Conservation (phyloP, 257 asterid genomes). For the Eucommia ulmoides region DNA sequence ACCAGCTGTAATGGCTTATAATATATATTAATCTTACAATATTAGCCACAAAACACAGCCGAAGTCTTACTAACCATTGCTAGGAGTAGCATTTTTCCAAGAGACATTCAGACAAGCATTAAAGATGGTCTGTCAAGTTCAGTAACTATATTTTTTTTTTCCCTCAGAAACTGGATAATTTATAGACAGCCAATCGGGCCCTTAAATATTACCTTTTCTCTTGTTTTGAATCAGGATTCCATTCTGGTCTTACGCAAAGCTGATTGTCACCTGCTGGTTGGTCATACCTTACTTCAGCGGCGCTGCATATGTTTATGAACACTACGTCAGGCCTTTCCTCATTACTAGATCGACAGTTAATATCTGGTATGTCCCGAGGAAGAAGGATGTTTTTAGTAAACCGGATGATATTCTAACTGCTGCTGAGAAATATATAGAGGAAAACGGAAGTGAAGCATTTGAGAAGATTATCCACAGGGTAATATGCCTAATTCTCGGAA, state of each 20-base stretch:
- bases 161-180: too few species aligned
- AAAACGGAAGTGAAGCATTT: constrained; percentile 63
- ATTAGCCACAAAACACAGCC: too few species aligned
- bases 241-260: constrained; percentile 86
- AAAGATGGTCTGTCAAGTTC: too few species aligned
- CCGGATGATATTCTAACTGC: constrained; percentile 75
- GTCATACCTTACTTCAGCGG: constrained; percentile 95
- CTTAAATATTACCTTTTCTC: too few species aligned
- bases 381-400: constrained; percentile 45
- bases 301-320: constrained; percentile 84
- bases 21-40: too few species aligned
- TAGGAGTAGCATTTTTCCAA: too few species aligned
- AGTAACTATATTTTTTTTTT: too few species aligned
- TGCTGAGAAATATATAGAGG: constrained; percentile 59
- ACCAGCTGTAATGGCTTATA: too few species aligned
- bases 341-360: constrained; percentile 54
- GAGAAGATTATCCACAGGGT: constrained; percentile 65
- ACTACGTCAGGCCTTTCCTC: constrained; percentile 70
- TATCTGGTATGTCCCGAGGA: constrained; percentile 68
- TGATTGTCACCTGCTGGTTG: constrained; percentile 87
- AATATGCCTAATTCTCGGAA: constrained; percentile 8
- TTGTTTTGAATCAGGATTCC: too few species aligned
- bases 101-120: too few species aligned
- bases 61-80: too few species aligned
- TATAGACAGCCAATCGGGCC: too few species aligned